Evolutionary conservation across 768 basidiomycete genomes (phyloP).

Genomic region (Kwoniella botswanensis): DNA sequence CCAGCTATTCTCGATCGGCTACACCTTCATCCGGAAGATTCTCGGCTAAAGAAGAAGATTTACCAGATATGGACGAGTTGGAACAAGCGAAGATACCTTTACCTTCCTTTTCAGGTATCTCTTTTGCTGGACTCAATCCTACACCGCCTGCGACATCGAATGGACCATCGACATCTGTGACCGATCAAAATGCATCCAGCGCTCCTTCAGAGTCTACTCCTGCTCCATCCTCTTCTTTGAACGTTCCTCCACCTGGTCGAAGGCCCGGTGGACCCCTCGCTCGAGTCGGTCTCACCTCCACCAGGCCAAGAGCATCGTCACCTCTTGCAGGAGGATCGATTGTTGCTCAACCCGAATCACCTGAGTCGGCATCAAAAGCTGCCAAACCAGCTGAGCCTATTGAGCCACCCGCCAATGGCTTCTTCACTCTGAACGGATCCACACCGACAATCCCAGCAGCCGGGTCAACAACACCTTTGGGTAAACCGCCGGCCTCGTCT

Average conservation of each 20-base stretch:
- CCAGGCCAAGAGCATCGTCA: constrained; percentile 48
- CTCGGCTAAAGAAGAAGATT: constrained; percentile 53
- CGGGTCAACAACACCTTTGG: constrained; percentile 24
- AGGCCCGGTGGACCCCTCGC: constrained; percentile 32
- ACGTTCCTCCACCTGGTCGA: constrained; percentile 15
- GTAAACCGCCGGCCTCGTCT: constrained; percentile 29
- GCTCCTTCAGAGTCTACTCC: neutral
- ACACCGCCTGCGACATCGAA: constrained; percentile 3
- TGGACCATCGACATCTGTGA: constrained; percentile 1
- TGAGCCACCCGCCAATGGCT: constrained; percentile 18
- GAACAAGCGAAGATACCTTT: constrained; percentile 46
- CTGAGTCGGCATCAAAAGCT: constrained; percentile 26
- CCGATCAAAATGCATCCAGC: neutral
- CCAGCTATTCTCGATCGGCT: constrained; percentile 38
- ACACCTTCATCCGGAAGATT: constrained; percentile 43
- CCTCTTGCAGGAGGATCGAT: constrained; percentile 50
- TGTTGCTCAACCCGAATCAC: constrained; percentile 45
- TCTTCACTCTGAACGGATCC: constrained; percentile 26
- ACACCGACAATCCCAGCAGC: constrained; percentile 12
- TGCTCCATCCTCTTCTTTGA: constrained; percentile 12
- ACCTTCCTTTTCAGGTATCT: constrained; percentile 45
- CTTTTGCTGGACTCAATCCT: constrained; percentile 31
- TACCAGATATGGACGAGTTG: constrained; percentile 52
- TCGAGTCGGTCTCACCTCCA: constrained; percentile 29
- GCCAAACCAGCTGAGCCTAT: constrained; percentile 9